A percentile compares a stretch with the other conserved stretches of the same genome.
Evolutionary conservation across 176 grass and related monocot genomes (phyloP).

Genomic region (Carex cristatella): DNA sequence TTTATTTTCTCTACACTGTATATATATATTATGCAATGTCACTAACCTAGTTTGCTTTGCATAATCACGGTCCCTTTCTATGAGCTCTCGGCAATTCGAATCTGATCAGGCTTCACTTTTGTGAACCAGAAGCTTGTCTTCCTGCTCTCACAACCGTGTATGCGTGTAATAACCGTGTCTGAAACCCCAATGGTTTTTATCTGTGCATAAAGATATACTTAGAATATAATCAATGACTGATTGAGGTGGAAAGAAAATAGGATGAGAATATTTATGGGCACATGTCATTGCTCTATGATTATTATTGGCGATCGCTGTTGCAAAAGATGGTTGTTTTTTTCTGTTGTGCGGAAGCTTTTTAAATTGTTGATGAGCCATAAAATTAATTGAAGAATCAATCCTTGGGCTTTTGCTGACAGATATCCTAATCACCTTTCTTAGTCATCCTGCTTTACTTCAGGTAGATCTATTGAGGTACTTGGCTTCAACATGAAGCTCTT

Average conservation of each 20-base stretch:
- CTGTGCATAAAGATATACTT: slow-evolving; percentile 23
- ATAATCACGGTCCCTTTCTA: slow-evolving; percentile 6
- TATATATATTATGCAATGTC: not conserved
- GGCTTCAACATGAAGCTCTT: slow-evolving; percentile 13
- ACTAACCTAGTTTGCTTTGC: not conserved
- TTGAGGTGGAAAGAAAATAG: slow-evolving; percentile 6
- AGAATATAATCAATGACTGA: slow-evolving; percentile 21
- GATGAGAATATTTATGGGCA: slow-evolving; percentile 26
- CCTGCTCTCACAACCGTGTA: slow-evolving; percentile 7
- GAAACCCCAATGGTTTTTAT: slow-evolving; percentile 9
- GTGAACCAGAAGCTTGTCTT: slow-evolving; percentile 15
- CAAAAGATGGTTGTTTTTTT: slow-evolving; percentile 25
- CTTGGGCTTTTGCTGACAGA: slow-evolving; percentile 16
- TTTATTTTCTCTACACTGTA: not conserved
- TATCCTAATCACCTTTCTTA: slow-evolving; percentile 23
- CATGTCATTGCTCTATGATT: slow-evolving; percentile 25
- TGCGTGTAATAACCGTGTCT: not conserved
- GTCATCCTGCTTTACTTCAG: slow-evolving; percentile 12
- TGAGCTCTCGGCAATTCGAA: slow-evolving; percentile 22
- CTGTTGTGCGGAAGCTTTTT: slow-evolving; percentile 17
- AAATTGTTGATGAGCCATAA: slow-evolving; percentile 2
- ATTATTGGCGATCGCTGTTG: slow-evolving; percentile 11
- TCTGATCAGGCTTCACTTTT: slow-evolving; percentile 20
- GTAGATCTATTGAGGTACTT: slow-evolving; percentile 10
- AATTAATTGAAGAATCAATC: slow-evolving; percentile 16